Percentiles rank a stretch among this genome's conserved stretches.
Conservation (phyloP, 2,329 filamentous ascomycete genomes). For the Colletotrichum orbiculare region DNA sequence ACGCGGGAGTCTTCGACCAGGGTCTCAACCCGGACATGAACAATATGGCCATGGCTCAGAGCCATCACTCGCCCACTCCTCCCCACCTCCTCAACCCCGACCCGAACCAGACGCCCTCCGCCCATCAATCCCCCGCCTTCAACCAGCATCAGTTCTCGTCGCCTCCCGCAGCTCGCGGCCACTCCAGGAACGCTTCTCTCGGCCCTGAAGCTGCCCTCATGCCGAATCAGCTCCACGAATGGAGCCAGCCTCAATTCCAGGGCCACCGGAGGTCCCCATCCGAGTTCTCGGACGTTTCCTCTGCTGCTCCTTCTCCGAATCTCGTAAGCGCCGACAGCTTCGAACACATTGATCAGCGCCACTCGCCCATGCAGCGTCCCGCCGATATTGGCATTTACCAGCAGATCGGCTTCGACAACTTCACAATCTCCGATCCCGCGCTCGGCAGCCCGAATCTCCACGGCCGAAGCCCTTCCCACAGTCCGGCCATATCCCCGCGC, state of each 20-base stretch:
- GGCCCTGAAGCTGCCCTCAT: slow-evolving; percentile 68
- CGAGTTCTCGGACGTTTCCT: slow-evolving; percentile 93
- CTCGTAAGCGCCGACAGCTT: slow-evolving; percentile 82
- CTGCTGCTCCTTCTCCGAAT: slow-evolving; percentile 85
- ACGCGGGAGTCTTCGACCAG: slow-evolving; percentile 69
- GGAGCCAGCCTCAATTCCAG: slow-evolving; percentile 73
- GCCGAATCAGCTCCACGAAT: slow-evolving; percentile 62
- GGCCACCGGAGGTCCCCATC: slow-evolving; percentile 87
- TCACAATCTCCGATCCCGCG: slow-evolving; percentile 81
- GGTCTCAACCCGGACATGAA: slow-evolving; percentile 60
- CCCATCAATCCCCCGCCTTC: slow-evolving; percentile 68
- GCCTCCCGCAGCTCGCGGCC: slow-evolving; percentile 49
- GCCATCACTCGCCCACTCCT: slow-evolving; percentile 67
- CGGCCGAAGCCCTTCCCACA: slow-evolving; percentile 84
- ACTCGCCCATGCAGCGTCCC: slow-evolving; percentile 83
- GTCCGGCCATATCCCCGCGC: slow-evolving; percentile 73
- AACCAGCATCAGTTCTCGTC: slow-evolving; percentile 67
- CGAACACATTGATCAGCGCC: slow-evolving; percentile 75
- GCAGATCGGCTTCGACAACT: slow-evolving; percentile 81
- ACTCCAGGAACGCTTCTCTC: slow-evolving; percentile 68
- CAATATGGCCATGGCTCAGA: slow-evolving; percentile 66
- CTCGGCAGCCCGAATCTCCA: slow-evolving; percentile 72
- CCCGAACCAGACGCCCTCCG: slow-evolving; percentile 55
- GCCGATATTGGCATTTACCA: slow-evolving; percentile 80
- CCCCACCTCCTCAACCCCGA: slow-evolving; percentile 66